These are phyloP conservation scores for Solanum hybrid DNA, from an alignment of 305 asterid species.

Conservation along the genomic window DNA sequence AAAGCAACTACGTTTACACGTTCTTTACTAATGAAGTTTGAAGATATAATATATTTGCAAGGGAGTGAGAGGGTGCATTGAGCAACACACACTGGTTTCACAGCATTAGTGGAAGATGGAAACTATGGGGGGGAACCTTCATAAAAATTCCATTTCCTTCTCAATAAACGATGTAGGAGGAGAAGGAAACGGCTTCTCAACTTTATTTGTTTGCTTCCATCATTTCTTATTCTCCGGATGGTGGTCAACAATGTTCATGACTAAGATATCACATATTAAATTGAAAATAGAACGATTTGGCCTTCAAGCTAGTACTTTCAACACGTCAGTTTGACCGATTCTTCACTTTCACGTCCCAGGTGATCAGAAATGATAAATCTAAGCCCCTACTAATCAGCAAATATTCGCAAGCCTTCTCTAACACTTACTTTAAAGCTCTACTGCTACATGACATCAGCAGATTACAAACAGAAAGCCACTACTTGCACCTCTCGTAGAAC, in stretches of 20 bases:
- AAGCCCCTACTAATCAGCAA: background rate
- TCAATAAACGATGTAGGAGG: background rate
- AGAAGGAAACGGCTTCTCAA: background rate
- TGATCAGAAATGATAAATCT: background rate
- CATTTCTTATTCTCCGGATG: background rate
- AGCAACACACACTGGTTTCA: background rate
- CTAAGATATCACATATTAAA: background rate
- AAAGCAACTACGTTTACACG: background rate
- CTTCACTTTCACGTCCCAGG: background rate
- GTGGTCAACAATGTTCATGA: background rate
- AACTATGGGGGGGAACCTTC: background rate
- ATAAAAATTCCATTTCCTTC: background rate
- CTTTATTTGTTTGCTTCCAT: background rate
- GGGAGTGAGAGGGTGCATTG: background rate
- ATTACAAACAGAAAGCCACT: background rate
- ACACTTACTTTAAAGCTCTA: background rate
- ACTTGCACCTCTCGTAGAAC: background rate
- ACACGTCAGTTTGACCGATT: background rate
- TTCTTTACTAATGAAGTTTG: background rate
- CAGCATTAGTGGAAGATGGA: background rate
- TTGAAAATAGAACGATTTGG: background rate
- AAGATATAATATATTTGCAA: background rate
- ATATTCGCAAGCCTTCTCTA: background rate
- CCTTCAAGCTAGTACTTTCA: conserved; percentile 2
- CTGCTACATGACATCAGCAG: background rate